phyloP scores from a whole-genome alignment of 2,329 filamentous ascomycete genomes.

The Colletotrichum destructivum region DNA sequence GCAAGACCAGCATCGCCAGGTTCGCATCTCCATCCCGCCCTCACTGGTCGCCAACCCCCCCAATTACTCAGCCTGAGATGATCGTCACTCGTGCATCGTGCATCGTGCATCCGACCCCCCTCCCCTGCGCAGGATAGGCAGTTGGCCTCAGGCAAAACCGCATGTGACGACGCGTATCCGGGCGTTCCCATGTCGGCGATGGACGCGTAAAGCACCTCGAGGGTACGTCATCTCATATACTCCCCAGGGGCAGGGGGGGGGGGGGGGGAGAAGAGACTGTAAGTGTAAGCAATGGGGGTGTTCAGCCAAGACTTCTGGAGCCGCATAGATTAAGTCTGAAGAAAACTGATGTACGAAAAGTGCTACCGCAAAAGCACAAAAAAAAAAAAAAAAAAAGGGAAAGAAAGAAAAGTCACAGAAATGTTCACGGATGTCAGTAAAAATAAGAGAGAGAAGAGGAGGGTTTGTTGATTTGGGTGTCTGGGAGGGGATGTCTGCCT shows the following conservation, averaged over 20 bases:
- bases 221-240: slow-evolving; percentile 31
- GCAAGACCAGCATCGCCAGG: not conserved
- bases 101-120: not conserved
- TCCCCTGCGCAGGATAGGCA: not conserved
- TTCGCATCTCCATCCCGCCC: too few species aligned
- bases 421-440: too few species aligned
- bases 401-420: too few species aligned
- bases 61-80: not conserved
- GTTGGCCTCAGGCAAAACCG: slow-evolving; percentile 18
- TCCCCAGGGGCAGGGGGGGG: not conserved
- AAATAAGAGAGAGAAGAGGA: slow-evolving; percentile 7
- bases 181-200: not conserved
- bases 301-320: too few species aligned
- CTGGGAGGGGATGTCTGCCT: not conserved
- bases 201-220: slow-evolving; percentile 38
- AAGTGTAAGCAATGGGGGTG: not conserved
- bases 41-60: not conserved
- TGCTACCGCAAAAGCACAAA: not conserved
- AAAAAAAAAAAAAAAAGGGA: not conserved
- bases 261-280: too few species aligned
- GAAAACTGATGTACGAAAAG: not conserved
- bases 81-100: not conserved
- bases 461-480: slow-evolving; percentile 6
- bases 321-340: not conserved
- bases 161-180: slow-evolving; percentile 36